These are phyloP conservation scores for Aspergillus hortae DNA, from an alignment of 2,329 filamentous ascomycete species.

Conservation along the genomic window DNA sequence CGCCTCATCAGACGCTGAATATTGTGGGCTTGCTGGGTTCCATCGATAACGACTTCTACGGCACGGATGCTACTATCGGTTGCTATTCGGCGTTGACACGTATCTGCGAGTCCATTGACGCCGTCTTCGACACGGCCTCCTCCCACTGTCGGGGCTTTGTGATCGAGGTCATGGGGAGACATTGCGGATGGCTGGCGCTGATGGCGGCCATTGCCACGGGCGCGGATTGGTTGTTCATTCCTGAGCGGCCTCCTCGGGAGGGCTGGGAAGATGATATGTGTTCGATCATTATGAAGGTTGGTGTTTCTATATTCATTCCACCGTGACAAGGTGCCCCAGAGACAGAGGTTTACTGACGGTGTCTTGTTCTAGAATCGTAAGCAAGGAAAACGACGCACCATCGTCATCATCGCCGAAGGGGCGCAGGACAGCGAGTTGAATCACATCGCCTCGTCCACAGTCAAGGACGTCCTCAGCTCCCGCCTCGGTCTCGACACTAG, in stretches of 20 bases:
- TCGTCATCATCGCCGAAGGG: slow-evolving; percentile 94
- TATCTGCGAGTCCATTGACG: slow-evolving; percentile 94
- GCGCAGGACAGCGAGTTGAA: slow-evolving; percentile 78
- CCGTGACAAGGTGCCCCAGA: no score
- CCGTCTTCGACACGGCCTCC: slow-evolving; percentile 86
- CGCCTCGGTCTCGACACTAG: slow-evolving; percentile 82
- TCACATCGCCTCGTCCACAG: slow-evolving; percentile 73
- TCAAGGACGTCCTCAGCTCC: slow-evolving; percentile 79
- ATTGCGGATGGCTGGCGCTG: slow-evolving; percentile 95
- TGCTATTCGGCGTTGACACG: slow-evolving; percentile 90
- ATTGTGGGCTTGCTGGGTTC: slow-evolving; percentile 95
- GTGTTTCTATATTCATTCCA: background rate
- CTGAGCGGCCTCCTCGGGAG: slow-evolving; percentile 80
- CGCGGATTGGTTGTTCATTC: slow-evolving; percentile 94
- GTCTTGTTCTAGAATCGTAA: slow-evolving; percentile 8
- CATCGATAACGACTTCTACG: slow-evolving; percentile 97
- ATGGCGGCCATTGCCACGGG: slow-evolving; percentile 95
- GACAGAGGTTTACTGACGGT: background rate
- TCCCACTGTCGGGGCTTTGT: slow-evolving; percentile 97
- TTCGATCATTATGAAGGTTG: slow-evolving; percentile 65
- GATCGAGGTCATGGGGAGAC: slow-evolving; percentile 96
- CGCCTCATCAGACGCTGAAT: slow-evolving; percentile 81
- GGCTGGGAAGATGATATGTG: slow-evolving; percentile 90
- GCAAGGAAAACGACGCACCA: slow-evolving; percentile 92
- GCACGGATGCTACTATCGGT: slow-evolving; percentile 95